These are phyloP conservation scores for Helicostylum pulchrum DNA, from an alignment of 192 early-diverging fungal genomes.

Conservation along the genomic window DNA sequence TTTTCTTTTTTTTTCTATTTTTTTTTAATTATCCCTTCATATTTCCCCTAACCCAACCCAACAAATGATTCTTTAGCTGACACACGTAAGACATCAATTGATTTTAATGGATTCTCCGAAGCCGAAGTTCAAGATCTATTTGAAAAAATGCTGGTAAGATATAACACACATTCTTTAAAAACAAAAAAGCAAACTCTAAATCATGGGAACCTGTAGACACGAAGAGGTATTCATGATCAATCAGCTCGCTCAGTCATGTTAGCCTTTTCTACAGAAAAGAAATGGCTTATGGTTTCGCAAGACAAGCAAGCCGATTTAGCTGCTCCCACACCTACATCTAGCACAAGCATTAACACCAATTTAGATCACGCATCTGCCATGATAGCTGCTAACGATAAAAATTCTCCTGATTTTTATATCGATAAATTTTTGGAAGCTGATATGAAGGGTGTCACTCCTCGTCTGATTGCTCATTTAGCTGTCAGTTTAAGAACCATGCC, in stretches of 20 bases:
- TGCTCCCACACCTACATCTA: slow-evolving; percentile 12
- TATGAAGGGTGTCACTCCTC: slow-evolving; percentile 45
- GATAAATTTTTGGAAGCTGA: slow-evolving; percentile 51
- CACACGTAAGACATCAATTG: neutral
- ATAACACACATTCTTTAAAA: neutral
- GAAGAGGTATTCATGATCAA: slow-evolving; percentile 49
- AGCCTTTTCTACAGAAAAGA: slow-evolving; percentile 48
- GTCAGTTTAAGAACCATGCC: slow-evolving; percentile 54
- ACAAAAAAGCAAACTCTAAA: neutral
- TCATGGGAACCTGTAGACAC: slow-evolving; percentile 33
- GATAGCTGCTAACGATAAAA: slow-evolving; percentile 38
- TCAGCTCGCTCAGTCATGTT: slow-evolving; percentile 46
- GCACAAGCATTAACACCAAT: slow-evolving; percentile 8
- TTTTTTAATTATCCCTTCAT: neutral
- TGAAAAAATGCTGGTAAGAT: slow-evolving; percentile 54
- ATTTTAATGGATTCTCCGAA: slow-evolving; percentile 34
- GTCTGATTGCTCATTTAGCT: slow-evolving; percentile 46
- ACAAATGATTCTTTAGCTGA: neutral
- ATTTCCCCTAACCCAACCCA: neutral
- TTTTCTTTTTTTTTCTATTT: neutral
- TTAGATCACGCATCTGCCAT: neutral
- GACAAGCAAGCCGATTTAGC: slow-evolving; percentile 44
- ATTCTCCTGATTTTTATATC: slow-evolving; percentile 56
- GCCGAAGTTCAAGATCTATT: slow-evolving; percentile 52
- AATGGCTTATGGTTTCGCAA: slow-evolving; percentile 57